Evolutionary conservation across 768 basidiomycete genomes (phyloP).

Genomic region (Coprinellus aureogranulatus): DNA sequence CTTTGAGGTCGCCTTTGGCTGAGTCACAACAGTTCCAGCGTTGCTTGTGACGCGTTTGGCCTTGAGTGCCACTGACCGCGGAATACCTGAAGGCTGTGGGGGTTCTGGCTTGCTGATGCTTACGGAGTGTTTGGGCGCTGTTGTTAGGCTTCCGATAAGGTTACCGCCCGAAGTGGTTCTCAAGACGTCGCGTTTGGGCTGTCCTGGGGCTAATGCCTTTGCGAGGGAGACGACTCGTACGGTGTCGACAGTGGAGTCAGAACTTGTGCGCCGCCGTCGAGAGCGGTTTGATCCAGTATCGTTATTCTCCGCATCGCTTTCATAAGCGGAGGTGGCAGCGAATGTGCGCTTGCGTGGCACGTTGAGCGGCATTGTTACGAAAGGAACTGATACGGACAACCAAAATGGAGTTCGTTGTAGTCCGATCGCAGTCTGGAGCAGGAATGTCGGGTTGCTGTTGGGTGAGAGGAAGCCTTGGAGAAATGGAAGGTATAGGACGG

Average conservation of each 20-base stretch:
- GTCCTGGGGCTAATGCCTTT: background rate
- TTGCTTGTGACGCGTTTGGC: background rate
- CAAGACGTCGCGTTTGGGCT: background rate
- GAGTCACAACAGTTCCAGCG: background rate
- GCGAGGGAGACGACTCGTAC: background rate
- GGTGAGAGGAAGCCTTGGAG: too few relatives aligned
- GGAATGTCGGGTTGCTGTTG: background rate
- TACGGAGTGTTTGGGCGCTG: too few relatives aligned
- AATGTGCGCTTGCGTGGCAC: constrained; percentile 3
- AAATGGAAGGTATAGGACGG: too few relatives aligned
- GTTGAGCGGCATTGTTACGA: constrained; percentile 5
- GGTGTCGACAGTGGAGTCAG: background rate
- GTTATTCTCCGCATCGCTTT: background rate
- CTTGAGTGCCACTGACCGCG: background rate
- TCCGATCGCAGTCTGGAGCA: background rate
- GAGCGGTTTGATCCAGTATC: background rate
- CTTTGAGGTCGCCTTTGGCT: background rate
- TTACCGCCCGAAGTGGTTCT: background rate
- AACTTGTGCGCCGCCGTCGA: background rate
- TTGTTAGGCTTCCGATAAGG: background rate
- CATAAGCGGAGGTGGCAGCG: constrained; percentile 1
- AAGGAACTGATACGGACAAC: background rate
- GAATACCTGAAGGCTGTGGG: background rate
- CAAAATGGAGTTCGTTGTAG: background rate
- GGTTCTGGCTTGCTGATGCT: background rate